Evolutionary conservation across 2,329 filamentous ascomycete genomes (phyloP).

Genomic region (Aspergillus fructus): DNA sequence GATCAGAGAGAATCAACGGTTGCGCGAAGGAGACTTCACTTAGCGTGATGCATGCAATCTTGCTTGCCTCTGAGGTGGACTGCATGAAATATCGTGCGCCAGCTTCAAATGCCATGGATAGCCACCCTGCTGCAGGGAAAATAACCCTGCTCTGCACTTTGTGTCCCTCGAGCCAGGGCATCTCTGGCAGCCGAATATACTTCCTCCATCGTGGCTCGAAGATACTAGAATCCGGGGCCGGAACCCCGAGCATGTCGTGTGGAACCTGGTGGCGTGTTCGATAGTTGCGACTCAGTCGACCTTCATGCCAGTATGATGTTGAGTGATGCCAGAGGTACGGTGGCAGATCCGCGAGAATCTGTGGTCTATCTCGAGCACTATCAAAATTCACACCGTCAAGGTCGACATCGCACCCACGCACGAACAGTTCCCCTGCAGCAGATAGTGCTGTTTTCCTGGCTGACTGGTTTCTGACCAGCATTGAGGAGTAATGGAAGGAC

Average conservation of each 20-base stretch:
- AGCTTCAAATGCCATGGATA: slow-evolving; percentile 8
- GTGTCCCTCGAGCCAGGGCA: slow-evolving; percentile 7
- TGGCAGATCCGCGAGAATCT: too few species aligned
- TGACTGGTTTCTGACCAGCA: too few species aligned
- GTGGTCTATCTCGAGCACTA: too few species aligned
- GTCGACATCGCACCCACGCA: too few species aligned
- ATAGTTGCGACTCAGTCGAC: too few species aligned
- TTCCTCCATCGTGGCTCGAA: slow-evolving; percentile 7
- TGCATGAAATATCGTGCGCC: not conserved
- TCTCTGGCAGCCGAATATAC: slow-evolving; percentile 4
- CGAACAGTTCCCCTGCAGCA: too few species aligned
- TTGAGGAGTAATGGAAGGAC: too few species aligned
- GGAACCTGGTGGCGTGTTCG: not conserved
- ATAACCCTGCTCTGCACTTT: slow-evolving; percentile 6
- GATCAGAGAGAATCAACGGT: slow-evolving; percentile 4
- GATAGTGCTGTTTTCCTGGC: too few species aligned
- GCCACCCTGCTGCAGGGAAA: slow-evolving; percentile 7
- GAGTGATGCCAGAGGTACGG: too few species aligned
- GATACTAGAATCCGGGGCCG: not conserved
- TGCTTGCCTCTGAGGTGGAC: not conserved
- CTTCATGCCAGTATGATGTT: too few species aligned
- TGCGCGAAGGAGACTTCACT: slow-evolving; percentile 8
- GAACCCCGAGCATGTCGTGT: not conserved
- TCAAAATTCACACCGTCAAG: too few species aligned
- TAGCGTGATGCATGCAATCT: not conserved